These are phyloP conservation scores for Fabrea salina DNA, from an alignment of 169 alveolate species.

Conservation along the genomic window DNA sequence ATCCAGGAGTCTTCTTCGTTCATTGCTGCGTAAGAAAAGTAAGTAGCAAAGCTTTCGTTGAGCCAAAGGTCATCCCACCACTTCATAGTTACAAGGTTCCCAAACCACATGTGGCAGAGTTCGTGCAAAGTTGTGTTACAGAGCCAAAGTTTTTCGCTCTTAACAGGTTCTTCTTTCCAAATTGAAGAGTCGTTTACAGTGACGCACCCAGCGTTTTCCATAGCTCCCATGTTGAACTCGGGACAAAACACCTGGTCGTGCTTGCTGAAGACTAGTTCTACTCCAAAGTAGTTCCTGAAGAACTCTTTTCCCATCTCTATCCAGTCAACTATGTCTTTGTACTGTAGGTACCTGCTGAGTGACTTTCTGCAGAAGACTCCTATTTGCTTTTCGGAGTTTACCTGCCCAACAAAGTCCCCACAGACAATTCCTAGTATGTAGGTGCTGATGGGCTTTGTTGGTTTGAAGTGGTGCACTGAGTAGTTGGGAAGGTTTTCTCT, in stretches of 20 bases:
- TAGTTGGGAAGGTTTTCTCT: not conserved
- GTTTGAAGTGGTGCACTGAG: not conserved
- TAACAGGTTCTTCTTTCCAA: slow-evolving; percentile 31
- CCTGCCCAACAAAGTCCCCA: not conserved
- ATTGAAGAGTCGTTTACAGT: slow-evolving; percentile 58
- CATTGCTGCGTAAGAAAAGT: slow-evolving; percentile 53
- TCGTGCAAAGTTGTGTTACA: slow-evolving; percentile 78
- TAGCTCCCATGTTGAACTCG: slow-evolving; percentile 79
- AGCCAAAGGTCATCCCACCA: slow-evolving; percentile 94
- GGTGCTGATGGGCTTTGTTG: not conserved
- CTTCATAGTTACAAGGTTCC: slow-evolving; percentile 86
- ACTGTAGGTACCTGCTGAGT: not conserved
- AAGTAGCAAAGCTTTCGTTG: slow-evolving; percentile 90
- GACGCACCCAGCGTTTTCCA: slow-evolving; percentile 90
- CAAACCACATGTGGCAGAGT: slow-evolving; percentile 90
- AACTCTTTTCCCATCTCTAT: slow-evolving; percentile 19
- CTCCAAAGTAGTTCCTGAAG: slow-evolving; percentile 71
- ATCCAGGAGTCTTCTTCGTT: slow-evolving; percentile 38
- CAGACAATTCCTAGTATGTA: slow-evolving; percentile 6
- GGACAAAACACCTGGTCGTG: slow-evolving; percentile 79
- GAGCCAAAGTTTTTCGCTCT: not conserved
- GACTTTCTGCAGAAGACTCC: not conserved
- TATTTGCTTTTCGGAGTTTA: not conserved
- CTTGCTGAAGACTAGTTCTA: slow-evolving; percentile 70
- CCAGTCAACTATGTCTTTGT: not conserved